Evolutionary conservation across 1,139 yeast species (phyloP), one percentile per base, ranked within the genome.

Genomic region (Taphrina flavorubra): DNA sequence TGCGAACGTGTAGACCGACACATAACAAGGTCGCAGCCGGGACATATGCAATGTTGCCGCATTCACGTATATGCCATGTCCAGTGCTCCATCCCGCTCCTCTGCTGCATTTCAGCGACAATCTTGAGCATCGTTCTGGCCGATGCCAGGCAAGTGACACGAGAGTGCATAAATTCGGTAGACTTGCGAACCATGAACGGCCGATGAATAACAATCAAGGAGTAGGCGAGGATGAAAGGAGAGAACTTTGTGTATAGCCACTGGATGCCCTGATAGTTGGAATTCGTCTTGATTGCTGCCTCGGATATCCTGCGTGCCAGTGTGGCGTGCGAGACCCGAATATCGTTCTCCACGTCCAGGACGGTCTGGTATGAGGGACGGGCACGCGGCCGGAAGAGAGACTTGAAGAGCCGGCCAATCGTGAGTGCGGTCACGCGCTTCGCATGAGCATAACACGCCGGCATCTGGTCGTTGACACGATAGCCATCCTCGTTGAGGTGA

Each of bases 151-250:
- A 56, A 6, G 49, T 40, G 18, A 40, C 37, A 36, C 60, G 60
- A 37, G 60, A 56, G 34, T 39, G 46, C 16, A 20, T 16, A 16
- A 56, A 56, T 11, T 56, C 60, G 6, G 37, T 31, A 2, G 60
- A n/a, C 20, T 56, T 40, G n/a, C 60, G 46, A 5, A 56, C 16
- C 42, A 56, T 37, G 49, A 56, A 56, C 7, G 60, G 60, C 1
- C 60, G 46, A 56, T 56, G 60, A 11, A 56, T 39, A 18, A 56
- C 60, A 16, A 56, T 40, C 60, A 56, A 13, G 36, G 60, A 11
- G 13, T 39, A 20, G 36, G 60, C 47, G 49, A 56, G 10, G 60
- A 56, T 40, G 49, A 56, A 56, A 13, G 46, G 60, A 7, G 60
- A 37, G 14, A 2, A 39, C 16, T 40, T 16, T 5, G 49, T 39